Percentiles rank a stretch among this genome's conserved stretches.
These are phyloP conservation scores for Agrocybe praecox DNA, from an alignment of 768 basidiomycete species.

Conservation along the genomic window DNA sequence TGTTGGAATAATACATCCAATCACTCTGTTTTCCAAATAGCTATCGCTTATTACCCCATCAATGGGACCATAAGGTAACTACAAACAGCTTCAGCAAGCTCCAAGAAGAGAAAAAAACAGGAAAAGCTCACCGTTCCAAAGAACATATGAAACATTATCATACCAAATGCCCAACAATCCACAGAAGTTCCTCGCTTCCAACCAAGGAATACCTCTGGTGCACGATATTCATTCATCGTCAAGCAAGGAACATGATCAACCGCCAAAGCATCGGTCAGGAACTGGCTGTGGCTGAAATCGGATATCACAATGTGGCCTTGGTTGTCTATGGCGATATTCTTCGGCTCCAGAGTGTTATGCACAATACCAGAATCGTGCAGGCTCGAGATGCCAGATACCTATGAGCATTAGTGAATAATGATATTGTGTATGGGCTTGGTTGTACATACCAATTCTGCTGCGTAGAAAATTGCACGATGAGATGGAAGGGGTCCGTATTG, in stretches of 20 bases:
- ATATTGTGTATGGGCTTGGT: background rate
- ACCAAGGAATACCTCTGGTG: conserved; percentile 56
- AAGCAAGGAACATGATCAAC: conserved; percentile 7
- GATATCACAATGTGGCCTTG: conserved; percentile 50
- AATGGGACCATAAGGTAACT: conserved; percentile 44
- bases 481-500: conserved; percentile 34
- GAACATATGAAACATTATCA: conserved; percentile 52
- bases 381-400: conserved; percentile 44
- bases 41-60: conserved; percentile 22
- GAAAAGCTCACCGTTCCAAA: conserved; percentile 41
- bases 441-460: conserved; percentile 48
- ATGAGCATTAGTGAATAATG: background rate
- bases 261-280: background rate
- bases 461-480: conserved; percentile 42
- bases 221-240: conserved; percentile 33
- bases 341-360: conserved; percentile 48
- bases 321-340: conserved; percentile 42
- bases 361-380: conserved; percentile 50
- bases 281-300: conserved; percentile 37
- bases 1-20: conserved; percentile 30
- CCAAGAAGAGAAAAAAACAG: background rate
- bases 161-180: conserved; percentile 64
- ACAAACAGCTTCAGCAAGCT: background rate
- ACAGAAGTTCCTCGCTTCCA: conserved; percentile 56
- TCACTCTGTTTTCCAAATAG: conserved; percentile 33